phyloP scores from a whole-genome alignment of 106 monocot genomes.

The Allium cepa region DNA sequence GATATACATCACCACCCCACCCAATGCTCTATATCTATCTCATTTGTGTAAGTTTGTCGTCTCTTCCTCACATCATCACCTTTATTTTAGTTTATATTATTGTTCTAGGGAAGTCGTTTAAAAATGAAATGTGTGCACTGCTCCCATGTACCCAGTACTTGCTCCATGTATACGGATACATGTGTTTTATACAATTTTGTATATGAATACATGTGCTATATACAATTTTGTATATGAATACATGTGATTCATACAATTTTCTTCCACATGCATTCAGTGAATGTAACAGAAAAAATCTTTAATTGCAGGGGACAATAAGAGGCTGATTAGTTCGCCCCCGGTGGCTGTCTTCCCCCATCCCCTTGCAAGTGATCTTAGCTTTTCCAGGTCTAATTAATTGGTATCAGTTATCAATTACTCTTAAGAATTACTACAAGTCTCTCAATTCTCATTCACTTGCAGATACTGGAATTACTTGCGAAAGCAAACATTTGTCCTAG shows the following conservation, averaged over 20 bases:
- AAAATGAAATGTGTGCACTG: background rate
- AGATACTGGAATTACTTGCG: constrained; percentile 99
- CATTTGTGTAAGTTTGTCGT: no score
- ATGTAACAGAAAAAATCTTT: background rate
- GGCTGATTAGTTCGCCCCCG: constrained; percentile 87
- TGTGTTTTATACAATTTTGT: background rate
- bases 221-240: background rate
- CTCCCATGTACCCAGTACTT: background rate
- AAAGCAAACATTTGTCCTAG: constrained; percentile 98
- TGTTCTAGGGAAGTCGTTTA: no score
- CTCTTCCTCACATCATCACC: no score
- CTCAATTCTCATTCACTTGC: constrained; percentile 3
- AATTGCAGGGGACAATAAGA: constrained; percentile 71
- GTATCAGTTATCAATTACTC: background rate
- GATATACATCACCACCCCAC: no score
- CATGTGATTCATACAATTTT: background rate
- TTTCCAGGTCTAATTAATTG: constrained; percentile 53
- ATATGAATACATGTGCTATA: background rate
- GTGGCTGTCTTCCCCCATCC: constrained; percentile 98
- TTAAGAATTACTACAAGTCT: no score
- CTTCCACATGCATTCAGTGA: background rate
- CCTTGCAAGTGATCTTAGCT: constrained; percentile 93
- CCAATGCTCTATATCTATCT: no score
- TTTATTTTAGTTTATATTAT: no score
- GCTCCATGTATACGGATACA: background rate